These are phyloP conservation scores for Didymella glomerata DNA, from an alignment of 2,329 filamentous ascomycete genomes.

Conservation along the genomic window DNA sequence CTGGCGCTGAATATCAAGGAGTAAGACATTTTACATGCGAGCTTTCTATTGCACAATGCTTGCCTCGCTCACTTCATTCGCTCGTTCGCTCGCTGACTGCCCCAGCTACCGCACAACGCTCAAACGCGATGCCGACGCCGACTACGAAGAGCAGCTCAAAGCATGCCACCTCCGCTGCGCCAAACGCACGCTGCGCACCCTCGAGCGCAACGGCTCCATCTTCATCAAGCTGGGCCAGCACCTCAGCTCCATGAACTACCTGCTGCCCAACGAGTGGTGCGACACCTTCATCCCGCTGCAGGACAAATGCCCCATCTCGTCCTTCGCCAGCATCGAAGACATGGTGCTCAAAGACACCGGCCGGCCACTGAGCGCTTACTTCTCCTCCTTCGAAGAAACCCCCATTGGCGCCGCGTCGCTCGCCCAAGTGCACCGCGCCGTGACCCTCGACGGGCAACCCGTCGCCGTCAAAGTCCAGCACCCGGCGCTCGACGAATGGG, in stretches of 20 bases:
- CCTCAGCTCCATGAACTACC: slow-evolving; percentile 93
- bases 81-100: background rate
- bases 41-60: too few species aligned
- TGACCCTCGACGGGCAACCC: slow-evolving; percentile 79
- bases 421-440: slow-evolving; percentile 92
- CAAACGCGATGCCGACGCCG: slow-evolving; percentile 71
- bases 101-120: slow-evolving; percentile 85
- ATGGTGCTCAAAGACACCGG: slow-evolving; percentile 91
- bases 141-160: slow-evolving; percentile 73
- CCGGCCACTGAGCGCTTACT: slow-evolving; percentile 78
- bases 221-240: slow-evolving; percentile 99
- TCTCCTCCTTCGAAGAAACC: slow-evolving; percentile 79
- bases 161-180: slow-evolving; percentile 94
- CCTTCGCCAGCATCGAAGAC: slow-evolving; percentile 81
- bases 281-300: slow-evolving; percentile 95
- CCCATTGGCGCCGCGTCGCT: slow-evolving; percentile 94
- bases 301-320: slow-evolving; percentile 93
- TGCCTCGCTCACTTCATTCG: too few species aligned
- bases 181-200: slow-evolving; percentile 80
- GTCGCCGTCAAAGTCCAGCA: slow-evolving; percentile 98
- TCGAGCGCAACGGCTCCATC: slow-evolving; percentile 97
- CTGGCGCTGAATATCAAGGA: slow-evolving; percentile 87
- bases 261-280: slow-evolving; percentile 91
- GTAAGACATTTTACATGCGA: slow-evolving; percentile 56
- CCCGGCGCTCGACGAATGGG: slow-evolving; percentile 87